Conservation (phyloP, 176 grass and related monocot species). For the Pontederia crassipes region DNA sequence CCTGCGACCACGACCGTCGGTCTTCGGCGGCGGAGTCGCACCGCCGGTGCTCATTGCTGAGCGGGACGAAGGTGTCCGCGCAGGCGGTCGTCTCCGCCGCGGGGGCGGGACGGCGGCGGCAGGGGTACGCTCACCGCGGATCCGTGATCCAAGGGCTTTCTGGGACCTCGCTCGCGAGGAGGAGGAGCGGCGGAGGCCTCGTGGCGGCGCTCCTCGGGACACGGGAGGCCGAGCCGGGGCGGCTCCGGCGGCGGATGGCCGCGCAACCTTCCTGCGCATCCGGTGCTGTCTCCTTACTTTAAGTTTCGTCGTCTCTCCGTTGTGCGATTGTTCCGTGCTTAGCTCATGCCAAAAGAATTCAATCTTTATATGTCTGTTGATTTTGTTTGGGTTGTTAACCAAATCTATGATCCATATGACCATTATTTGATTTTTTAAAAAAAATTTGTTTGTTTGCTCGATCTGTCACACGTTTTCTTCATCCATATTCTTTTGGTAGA, state of each 20-base stretch:
- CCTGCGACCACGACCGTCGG: neutral
- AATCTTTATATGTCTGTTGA: no score
- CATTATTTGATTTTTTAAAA: no score
- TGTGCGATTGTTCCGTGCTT: no score
- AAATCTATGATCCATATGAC: no score
- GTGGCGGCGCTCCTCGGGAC: neutral
- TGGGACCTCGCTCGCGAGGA: slow-evolving; percentile 1
- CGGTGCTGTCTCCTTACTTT: neutral
- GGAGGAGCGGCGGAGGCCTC: neutral
- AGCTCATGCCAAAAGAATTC: no score
- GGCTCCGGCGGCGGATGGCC: neutral
- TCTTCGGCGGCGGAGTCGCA: neutral
- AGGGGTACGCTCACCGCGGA: neutral
- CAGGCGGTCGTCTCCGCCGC: neutral
- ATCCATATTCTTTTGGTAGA: no score
- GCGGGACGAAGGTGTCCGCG: neutral
- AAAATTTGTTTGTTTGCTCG: no score
- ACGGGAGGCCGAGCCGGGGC: neutral
- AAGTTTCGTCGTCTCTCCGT: neutral
- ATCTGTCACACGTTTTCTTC: no score
- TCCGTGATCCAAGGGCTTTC: slow-evolving; percentile 6
- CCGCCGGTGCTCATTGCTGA: neutral
- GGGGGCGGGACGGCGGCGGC: neutral
- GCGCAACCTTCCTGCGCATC: neutral
- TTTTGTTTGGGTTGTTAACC: no score